A percentile compares a stretch with the other conserved stretches of the same genome.
These are phyloP conservation scores for Rhodomyrtus psidioides DNA, from an alignment of 441 rosid genomes.

Conservation along the genomic window DNA sequence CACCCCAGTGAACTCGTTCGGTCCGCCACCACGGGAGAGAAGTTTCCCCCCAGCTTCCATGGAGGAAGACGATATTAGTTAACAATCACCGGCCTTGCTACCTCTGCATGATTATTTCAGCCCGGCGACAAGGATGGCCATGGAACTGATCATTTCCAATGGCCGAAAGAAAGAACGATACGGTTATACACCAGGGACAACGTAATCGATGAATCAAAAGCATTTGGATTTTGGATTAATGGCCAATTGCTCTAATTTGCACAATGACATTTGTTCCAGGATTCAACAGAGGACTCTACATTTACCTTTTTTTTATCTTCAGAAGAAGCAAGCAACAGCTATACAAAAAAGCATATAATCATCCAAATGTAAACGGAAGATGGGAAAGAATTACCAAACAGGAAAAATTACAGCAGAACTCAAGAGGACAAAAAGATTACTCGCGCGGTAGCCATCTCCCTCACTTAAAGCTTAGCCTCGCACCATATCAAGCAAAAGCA, in stretches of 20 bases:
- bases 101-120: not conserved
- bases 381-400: not conserved
- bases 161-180: not conserved
- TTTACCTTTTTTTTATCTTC: not conserved
- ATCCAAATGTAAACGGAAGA: not conserved
- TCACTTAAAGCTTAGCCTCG: not conserved
- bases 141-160: not conserved
- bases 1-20: not conserved
- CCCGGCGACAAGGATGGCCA: not conserved
- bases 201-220: not conserved
- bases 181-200: not conserved
- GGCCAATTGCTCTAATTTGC: not conserved
- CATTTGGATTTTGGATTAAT: not conserved
- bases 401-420: not conserved
- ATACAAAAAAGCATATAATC: not conserved
- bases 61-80: not conserved
- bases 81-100: not conserved
- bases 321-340: not conserved
- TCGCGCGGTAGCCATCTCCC: not conserved
- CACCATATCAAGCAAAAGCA: slow-evolving; percentile 44
- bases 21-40: too few species aligned
- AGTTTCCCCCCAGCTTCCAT: not conserved
- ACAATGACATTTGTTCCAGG: not conserved
- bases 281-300: not conserved
- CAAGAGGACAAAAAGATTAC: not conserved